Evolutionary conservation across 139 green algal species (phyloP).

Genomic region (Chlamydomonas eustigma): DNA sequence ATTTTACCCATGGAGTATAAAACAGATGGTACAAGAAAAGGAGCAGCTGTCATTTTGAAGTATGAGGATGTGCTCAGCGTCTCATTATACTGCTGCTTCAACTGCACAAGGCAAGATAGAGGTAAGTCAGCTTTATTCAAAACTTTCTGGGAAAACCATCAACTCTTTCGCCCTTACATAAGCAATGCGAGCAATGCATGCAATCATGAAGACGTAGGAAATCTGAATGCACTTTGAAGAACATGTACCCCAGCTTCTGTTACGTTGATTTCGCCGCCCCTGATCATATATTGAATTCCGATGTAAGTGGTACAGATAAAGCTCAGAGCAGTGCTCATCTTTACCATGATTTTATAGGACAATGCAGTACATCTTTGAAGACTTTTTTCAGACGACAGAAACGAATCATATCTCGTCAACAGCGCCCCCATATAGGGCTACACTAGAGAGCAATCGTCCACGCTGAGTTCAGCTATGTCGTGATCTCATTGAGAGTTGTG

Average conservation of each 20-base stretch:
- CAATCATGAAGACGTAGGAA: neutral
- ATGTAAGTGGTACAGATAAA: neutral
- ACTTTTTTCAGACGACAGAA: neutral
- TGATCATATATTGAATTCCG: slow-evolving; percentile 3
- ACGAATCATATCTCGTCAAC: neutral
- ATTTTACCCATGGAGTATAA: neutral
- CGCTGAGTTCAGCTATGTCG: too few relatives aligned
- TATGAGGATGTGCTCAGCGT: neutral
- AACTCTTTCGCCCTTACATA: neutral
- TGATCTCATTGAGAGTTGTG: too few relatives aligned
- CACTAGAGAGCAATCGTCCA: too few relatives aligned
- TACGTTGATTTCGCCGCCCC: neutral
- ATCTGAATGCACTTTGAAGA: neutral
- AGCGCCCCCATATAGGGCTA: neutral
- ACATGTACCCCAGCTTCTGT: neutral
- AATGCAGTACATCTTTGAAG: neutral
- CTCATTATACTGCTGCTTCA: neutral
- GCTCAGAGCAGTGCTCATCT: too few relatives aligned
- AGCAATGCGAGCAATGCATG: neutral
- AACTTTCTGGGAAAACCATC: neutral
- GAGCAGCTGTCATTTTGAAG: neutral
- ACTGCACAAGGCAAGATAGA: neutral
- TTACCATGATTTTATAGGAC: neutral
- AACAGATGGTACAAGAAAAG: neutral
- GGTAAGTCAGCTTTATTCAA: neutral